A percentile compares a stretch with the other conserved stretches of the same genome.
Evolutionary conservation across 176 grass and related monocot species (phyloP).

Genomic region (barley (Hordeum vulgare)): DNA sequence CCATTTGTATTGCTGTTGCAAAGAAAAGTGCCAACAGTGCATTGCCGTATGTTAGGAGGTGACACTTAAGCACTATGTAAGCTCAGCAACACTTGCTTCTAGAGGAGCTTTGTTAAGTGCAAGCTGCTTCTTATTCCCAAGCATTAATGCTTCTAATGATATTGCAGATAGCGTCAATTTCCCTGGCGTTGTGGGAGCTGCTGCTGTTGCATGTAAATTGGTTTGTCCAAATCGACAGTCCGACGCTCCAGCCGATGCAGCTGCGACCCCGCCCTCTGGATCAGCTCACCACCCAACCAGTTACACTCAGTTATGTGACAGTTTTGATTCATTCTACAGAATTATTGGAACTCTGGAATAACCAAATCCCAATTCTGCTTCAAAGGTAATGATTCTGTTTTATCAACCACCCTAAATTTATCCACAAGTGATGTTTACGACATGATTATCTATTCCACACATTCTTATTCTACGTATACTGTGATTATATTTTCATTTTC

Average conservation of each 20-base stretch:
- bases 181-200: slow-evolving; percentile 55
- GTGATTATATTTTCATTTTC: neutral
- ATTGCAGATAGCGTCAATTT: slow-evolving; percentile 53
- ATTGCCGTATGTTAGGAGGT: too few species aligned
- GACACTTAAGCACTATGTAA: too few species aligned
- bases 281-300: neutral
- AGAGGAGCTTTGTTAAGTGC: too few species aligned
- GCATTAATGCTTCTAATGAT: neutral
- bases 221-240: slow-evolving; percentile 41
- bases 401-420: neutral
- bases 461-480: neutral
- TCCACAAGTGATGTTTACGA: neutral
- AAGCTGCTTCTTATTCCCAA: neutral
- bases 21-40: too few species aligned
- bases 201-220: slow-evolving; percentile 56
- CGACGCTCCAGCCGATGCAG: neutral
- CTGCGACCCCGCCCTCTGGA: neutral
- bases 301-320: neutral
- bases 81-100: too few species aligned
- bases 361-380: neutral
- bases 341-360: slow-evolving; percentile 7
- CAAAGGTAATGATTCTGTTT: slow-evolving; percentile 21
- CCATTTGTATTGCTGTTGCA: neutral
- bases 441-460: neutral
- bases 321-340: neutral